phyloP scores from a whole-genome alignment of 2,329 filamentous ascomycete species.

The Parafenestella ontariensis region DNA sequence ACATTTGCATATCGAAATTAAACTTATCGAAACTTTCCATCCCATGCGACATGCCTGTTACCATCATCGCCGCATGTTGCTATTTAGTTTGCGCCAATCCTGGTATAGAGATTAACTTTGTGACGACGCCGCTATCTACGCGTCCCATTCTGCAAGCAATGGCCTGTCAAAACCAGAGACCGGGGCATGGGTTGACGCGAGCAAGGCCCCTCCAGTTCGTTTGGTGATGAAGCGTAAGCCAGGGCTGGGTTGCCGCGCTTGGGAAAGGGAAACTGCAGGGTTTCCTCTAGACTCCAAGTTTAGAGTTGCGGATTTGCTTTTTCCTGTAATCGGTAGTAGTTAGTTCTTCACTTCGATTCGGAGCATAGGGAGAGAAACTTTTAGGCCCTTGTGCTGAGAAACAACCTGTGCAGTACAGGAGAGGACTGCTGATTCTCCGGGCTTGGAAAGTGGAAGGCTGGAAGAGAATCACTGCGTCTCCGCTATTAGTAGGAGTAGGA shows the following conservation, averaged over 20 bases:
- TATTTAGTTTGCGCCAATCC: not conserved
- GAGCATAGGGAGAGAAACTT: conserved; percentile 1
- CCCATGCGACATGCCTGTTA: conserved; percentile 12
- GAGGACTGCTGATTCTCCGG: not conserved
- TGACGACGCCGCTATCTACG: conserved; percentile 8
- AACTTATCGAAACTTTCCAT: too few relatives aligned
- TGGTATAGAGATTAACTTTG: not conserved
- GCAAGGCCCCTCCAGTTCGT: conserved; percentile 3
- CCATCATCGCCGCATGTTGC: conserved; percentile 2
- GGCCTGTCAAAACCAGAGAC: conserved; percentile 18
- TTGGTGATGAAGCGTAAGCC: conserved; percentile 8
- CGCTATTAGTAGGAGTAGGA: too few relatives aligned
- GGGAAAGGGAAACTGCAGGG: conserved; percentile 4
- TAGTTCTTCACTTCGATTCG: conserved; percentile 6
- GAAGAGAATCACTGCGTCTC: too few relatives aligned
- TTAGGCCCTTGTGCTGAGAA: not conserved
- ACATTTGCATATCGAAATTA: too few relatives aligned
- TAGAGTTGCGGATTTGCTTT: too few relatives aligned
- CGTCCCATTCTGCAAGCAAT: conserved; percentile 19
- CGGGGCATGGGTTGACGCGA: conserved; percentile 18
- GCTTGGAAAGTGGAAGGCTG: too few relatives aligned
- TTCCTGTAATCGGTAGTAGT: not conserved
- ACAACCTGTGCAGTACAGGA: not conserved
- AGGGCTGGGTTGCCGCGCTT: not conserved
- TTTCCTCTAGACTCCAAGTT: too few relatives aligned